These are phyloP conservation scores for Penicillium sp. DNA, from an alignment of 2,329 filamentous ascomycete species.

Conservation along the genomic window DNA sequence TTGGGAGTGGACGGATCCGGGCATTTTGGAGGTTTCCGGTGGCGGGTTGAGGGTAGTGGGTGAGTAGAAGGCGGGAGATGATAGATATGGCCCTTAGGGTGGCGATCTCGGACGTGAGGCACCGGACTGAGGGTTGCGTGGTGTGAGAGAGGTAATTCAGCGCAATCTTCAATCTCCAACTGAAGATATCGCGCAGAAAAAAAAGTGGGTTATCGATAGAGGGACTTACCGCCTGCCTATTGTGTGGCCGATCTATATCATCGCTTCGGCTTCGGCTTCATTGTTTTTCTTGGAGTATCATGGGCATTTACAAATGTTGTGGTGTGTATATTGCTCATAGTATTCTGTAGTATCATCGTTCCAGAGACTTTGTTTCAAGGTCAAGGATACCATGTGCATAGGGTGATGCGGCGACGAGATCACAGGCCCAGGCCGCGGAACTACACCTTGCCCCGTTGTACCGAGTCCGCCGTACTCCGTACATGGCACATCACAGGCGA, in stretches of 20 bases:
- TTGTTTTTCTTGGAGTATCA: background rate
- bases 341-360: too few species aligned
- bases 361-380: too few species aligned
- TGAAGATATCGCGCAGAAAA: constrained; percentile 20
- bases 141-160: background rate
- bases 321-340: too few species aligned
- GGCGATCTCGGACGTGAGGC: background rate
- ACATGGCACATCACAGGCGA: too few species aligned
- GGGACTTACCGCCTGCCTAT: constrained; percentile 18
- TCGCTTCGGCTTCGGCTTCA: background rate
- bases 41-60: background rate
- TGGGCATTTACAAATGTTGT: too few species aligned
- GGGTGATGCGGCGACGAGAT: too few species aligned
- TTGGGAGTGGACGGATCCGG: constrained; percentile 40
- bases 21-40: constrained; percentile 29
- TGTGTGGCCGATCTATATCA: background rate
- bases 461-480: too few species aligned
- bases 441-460: too few species aligned
- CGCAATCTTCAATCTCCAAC: constrained; percentile 6
- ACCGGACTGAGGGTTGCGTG: background rate
- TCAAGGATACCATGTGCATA: too few species aligned
- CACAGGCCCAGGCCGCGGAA: too few species aligned
- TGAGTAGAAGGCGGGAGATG: background rate
- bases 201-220: constrained; percentile 30
- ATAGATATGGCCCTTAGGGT: background rate